A percentile compares a stretch with the other conserved stretches of the same genome.
phyloP scores from a whole-genome alignment of 78 protist species.

The Polysphondylium violaceum region DNA sequence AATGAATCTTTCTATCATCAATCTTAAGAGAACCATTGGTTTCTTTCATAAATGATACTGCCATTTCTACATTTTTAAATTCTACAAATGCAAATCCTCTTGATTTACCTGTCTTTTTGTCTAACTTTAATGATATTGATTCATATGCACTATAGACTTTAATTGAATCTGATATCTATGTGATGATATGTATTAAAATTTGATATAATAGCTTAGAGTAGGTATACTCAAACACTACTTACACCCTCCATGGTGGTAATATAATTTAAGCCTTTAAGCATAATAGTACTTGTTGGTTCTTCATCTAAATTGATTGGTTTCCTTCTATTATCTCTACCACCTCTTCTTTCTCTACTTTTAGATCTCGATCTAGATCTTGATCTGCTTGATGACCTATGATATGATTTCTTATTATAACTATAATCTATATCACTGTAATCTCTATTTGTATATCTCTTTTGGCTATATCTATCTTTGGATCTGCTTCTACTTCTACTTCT shows the following conservation, averaged over 20 bases:
- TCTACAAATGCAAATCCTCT: constrained; percentile 68
- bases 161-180: constrained; percentile 38
- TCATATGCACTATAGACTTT: constrained; percentile 34
- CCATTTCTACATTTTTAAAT: constrained; percentile 36
- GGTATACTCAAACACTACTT: background rate
- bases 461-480: constrained; percentile 11
- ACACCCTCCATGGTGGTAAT: constrained; percentile 26
- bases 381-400: no score
- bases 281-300: constrained; percentile 35
- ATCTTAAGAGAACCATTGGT: background rate
- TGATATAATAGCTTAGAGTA: background rate
- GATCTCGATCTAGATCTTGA: no score
- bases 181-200: background rate
- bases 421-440: background rate
- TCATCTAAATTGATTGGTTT: background rate
- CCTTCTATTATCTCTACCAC: background rate
- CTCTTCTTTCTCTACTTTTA: no score
- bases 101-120: constrained; percentile 17
- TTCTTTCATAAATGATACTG: constrained; percentile 1
- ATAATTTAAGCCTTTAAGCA: constrained; percentile 29
- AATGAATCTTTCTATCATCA: constrained; percentile 9
- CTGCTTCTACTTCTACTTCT: constrained; percentile 22
- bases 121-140: constrained; percentile 8
- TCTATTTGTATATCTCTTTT: constrained; percentile 4
- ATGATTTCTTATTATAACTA: background rate